These are phyloP conservation scores for Yarrowia galli DNA, from an alignment of 1,139 yeast genomes.

Conservation along the genomic window DNA sequence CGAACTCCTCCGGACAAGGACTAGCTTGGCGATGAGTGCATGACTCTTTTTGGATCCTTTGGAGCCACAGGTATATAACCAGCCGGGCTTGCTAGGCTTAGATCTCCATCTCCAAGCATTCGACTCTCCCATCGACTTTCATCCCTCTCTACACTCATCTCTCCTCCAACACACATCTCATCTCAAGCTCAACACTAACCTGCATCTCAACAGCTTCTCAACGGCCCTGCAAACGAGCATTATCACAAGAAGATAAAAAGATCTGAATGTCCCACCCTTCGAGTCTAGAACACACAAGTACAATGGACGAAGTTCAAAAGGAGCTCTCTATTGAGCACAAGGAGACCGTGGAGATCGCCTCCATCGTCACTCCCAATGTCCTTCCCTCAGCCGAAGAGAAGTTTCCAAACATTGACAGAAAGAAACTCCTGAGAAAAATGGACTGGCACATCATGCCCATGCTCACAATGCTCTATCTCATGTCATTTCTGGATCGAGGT, in stretches of 20 bases:
- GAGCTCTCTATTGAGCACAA: conserved; percentile 20
- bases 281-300: not conserved
- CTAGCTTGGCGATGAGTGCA: conserved; percentile 25
- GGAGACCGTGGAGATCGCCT: conserved; percentile 15
- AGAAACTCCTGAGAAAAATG: conserved; percentile 40
- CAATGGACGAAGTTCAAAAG: not conserved
- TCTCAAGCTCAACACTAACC: not conserved
- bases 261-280: too few species aligned
- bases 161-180: too few species aligned
- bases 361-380: not conserved
- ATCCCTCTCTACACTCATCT: too few species aligned
- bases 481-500: conserved; percentile 64
- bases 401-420: conserved; percentile 37
- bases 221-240: not conserved
- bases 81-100: not conserved
- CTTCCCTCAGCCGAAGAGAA: conserved; percentile 18
- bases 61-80: conserved; percentile 4
- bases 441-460: conserved; percentile 45
- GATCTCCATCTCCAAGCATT: not conserved
- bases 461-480: conserved; percentile 58
- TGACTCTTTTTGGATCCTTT: not conserved
- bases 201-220: conserved; percentile 18
- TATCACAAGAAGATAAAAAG: not conserved
- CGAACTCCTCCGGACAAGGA: conserved; percentile 3
- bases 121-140: not conserved